These are phyloP conservation scores for Aureobasidium leucospermi DNA, from an alignment of 2,329 filamentous ascomycete species.

Conservation along the genomic window DNA sequence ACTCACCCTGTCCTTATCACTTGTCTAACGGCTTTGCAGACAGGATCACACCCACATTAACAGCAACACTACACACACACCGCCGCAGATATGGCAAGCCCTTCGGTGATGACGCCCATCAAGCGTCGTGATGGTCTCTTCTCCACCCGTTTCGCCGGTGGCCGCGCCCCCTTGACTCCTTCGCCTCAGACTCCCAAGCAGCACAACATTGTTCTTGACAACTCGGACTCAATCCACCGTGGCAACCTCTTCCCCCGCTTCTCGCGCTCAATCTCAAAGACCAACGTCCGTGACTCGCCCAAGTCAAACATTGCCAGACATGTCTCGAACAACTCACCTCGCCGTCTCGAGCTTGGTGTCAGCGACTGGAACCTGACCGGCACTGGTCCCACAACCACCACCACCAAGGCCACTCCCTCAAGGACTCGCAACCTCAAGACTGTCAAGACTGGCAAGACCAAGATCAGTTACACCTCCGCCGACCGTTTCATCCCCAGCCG, in stretches of 20 bases:
- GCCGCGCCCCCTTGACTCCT: constrained; percentile 88
- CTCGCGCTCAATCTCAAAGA: constrained; percentile 59
- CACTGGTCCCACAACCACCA: constrained; percentile 53
- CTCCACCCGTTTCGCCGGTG: constrained; percentile 84
- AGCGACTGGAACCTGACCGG: constrained; percentile 89
- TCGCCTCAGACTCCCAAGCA: constrained; percentile 71
- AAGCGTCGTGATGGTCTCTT: constrained; percentile 95
- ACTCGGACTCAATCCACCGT: constrained; percentile 62
- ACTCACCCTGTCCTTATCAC: constrained; percentile 1
- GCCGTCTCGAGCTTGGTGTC: constrained; percentile 81
- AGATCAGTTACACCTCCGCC: constrained; percentile 47
- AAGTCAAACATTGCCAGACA: constrained; percentile 77
- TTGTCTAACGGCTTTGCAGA: constrained; percentile 20
- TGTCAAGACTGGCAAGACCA: constrained; percentile 57
- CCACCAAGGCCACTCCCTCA: constrained; percentile 38
- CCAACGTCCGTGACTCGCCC: constrained; percentile 72
- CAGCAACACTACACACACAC: background rate
- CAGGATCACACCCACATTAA: constrained; percentile 11
- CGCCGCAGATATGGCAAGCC: constrained; percentile 61
- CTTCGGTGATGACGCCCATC: constrained; percentile 77
- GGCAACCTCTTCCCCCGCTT: constrained; percentile 75
- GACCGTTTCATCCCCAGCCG: constrained; percentile 97
- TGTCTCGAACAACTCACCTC: constrained; percentile 58
- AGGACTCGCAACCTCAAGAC: constrained; percentile 33
- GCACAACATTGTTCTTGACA: constrained; percentile 42